phyloP scores from a whole-genome alignment of 352 stramenopile species.

The Globisporangium ultimum region DNA sequence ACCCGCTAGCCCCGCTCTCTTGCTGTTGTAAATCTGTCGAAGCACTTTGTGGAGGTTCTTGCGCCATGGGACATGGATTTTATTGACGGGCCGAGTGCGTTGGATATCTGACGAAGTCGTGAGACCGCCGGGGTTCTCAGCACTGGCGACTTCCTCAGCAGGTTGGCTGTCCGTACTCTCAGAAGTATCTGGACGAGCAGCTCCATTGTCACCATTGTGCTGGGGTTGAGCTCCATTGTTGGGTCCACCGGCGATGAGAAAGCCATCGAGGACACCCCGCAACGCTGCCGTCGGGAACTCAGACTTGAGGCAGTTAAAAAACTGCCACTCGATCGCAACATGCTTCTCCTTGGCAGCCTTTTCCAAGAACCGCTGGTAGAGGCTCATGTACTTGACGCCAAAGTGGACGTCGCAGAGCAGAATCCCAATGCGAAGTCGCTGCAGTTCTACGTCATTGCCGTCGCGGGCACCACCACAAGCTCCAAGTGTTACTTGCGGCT shows the following conservation, averaged over 20 bases:
- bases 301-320: slow-evolving; percentile 38
- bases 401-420: slow-evolving; percentile 41
- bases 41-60: slow-evolving; percentile 27
- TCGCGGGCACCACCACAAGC: slow-evolving; percentile 1
- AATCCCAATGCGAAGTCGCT: slow-evolving; percentile 25
- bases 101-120: too few relatives aligned
- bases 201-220: background rate
- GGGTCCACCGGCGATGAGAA: slow-evolving; percentile 32
- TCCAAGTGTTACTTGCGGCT: background rate
- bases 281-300: slow-evolving; percentile 29
- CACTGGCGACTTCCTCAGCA: too few relatives aligned
- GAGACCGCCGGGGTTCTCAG: too few relatives aligned
- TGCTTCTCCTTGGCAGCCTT: slow-evolving; percentile 20
- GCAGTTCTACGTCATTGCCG: background rate
- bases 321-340: slow-evolving; percentile 25
- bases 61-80: background rate
- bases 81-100: too few relatives aligned
- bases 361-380: slow-evolving; percentile 39
- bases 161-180: slow-evolving; percentile 2
- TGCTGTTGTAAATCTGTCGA: slow-evolving; percentile 21
- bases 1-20: slow-evolving; percentile 17
- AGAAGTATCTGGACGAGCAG: slow-evolving; percentile 2
- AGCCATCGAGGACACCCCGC: slow-evolving; percentile 23
- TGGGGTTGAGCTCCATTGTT: slow-evolving; percentile 12
- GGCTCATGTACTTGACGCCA: slow-evolving; percentile 29